Evolutionary conservation across 2,329 filamentous ascomycete genomes (phyloP).

Genomic region (Claviceps spartinae): DNA sequence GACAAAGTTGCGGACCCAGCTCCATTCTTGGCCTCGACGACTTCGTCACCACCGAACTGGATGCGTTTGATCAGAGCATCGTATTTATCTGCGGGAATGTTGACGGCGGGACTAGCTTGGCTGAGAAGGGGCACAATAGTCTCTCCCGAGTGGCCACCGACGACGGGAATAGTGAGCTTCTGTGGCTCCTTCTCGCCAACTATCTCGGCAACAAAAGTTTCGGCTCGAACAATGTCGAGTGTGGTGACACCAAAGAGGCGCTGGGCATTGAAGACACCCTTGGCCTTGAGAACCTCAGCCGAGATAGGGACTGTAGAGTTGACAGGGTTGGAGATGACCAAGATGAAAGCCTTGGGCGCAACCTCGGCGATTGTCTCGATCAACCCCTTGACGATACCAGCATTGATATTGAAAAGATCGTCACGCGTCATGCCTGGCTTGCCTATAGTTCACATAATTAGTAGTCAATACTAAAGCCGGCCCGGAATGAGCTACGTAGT

Average conservation of each 20-base stretch:
- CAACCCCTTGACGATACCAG: constrained; percentile 89
- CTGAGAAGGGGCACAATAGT: constrained; percentile 98
- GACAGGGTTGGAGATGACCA: constrained; percentile 98
- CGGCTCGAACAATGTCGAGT: constrained; percentile 92
- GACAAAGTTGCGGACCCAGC: constrained; percentile 82
- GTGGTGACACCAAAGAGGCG: constrained; percentile 98
- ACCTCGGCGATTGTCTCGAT: constrained; percentile 78
- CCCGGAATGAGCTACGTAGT: neutral
- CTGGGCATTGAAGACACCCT: constrained; percentile 86
- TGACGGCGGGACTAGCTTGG: constrained; percentile 66
- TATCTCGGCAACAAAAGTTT: constrained; percentile 87
- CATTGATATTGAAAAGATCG: constrained; percentile 99
- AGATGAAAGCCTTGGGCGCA: constrained; percentile 83
- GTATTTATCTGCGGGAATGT: constrained; percentile 80
- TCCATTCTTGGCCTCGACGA: constrained; percentile 89
- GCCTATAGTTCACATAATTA: constrained; percentile 37
- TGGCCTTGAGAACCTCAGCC: constrained; percentile 88
- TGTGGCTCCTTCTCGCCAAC: constrained; percentile 69
- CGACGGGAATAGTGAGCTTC: constrained; percentile 76
- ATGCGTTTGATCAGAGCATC: constrained; percentile 86
- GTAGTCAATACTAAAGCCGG: neutral
- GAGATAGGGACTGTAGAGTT: constrained; percentile 98
- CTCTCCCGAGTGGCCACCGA: constrained; percentile 94
- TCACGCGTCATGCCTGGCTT: constrained; percentile 99
- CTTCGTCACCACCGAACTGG: constrained; percentile 95